Conservation (phyloP, 2,329 filamentous ascomycete genomes). For the Polychaeton citri region DNA sequence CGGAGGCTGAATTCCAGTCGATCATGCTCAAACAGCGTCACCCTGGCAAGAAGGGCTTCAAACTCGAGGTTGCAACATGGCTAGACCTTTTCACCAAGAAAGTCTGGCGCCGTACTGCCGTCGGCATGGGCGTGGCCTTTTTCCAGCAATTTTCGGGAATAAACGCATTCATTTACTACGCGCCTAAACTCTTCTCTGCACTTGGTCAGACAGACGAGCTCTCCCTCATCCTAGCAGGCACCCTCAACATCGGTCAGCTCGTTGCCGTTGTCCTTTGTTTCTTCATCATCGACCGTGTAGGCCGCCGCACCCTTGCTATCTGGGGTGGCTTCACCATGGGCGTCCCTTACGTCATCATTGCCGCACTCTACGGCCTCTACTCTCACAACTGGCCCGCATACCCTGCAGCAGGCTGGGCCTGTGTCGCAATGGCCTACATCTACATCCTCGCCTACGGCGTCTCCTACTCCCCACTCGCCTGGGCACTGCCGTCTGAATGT, state of each 20-base stretch:
- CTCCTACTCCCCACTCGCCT: constrained; percentile 30
- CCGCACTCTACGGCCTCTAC: constrained; percentile 41
- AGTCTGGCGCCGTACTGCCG: constrained; percentile 34
- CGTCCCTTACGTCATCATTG: constrained; percentile 36
- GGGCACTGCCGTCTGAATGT: constrained; percentile 40
- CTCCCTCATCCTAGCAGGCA: constrained; percentile 27
- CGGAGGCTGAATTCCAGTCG: constrained; percentile 41
- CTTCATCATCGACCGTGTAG: constrained; percentile 32
- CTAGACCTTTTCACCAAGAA: constrained; percentile 34
- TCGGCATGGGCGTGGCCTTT: constrained; percentile 42
- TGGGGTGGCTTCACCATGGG: constrained; percentile 34
- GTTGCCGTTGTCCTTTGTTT: constrained; percentile 27
- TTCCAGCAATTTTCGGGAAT: constrained; percentile 35
- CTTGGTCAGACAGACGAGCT: constrained; percentile 25
- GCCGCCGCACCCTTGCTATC: constrained; percentile 27
- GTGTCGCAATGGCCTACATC: constrained; percentile 15
- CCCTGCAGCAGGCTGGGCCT: constrained; percentile 30
- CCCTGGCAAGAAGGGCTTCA: constrained; percentile 21
- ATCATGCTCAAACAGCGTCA: constrained; percentile 26
- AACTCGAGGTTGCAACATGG: constrained; percentile 34
- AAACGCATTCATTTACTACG: constrained; percentile 36
- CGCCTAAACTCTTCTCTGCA: constrained; percentile 30
- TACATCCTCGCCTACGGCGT: constrained; percentile 38
- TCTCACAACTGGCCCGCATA: constrained; percentile 33
- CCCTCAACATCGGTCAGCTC: constrained; percentile 31